phyloP scores from a whole-genome alignment of 2,329 filamentous ascomycete species.

The Xylariaceae sp. region DNA sequence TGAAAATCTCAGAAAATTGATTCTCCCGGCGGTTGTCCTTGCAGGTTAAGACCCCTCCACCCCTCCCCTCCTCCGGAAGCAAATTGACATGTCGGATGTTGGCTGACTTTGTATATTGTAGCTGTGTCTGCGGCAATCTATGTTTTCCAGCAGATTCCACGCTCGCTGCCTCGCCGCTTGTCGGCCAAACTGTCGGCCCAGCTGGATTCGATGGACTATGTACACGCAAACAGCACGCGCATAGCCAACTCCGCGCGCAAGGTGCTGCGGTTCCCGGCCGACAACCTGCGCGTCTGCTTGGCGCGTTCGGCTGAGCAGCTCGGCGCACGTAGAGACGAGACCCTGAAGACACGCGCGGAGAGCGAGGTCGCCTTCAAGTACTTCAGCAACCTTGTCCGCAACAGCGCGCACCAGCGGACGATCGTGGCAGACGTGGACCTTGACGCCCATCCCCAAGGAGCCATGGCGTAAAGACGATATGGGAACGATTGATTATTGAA shows the following conservation, averaged over 20 bases:
- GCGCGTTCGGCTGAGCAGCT: slow-evolving; percentile 83
- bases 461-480: no score
- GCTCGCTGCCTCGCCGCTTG: slow-evolving; percentile 80
- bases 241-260: slow-evolving; percentile 83
- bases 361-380: slow-evolving; percentile 85
- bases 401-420: slow-evolving; percentile 48
- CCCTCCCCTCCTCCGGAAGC: no score
- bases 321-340: slow-evolving; percentile 71
- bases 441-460: slow-evolving; percentile 46
- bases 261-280: slow-evolving; percentile 80
- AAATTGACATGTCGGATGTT: slow-evolving; percentile 38
- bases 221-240: slow-evolving; percentile 78
- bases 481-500: no score
- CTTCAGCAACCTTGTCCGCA: slow-evolving; percentile 76
- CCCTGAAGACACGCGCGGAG: slow-evolving; percentile 72
- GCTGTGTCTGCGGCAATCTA: slow-evolving; percentile 73
- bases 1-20: slow-evolving; percentile 72
- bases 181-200: slow-evolving; percentile 78
- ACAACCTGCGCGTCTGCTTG: slow-evolving; percentile 77
- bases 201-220: slow-evolving; percentile 80
- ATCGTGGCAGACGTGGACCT: slow-evolving; percentile 50
- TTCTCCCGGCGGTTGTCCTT: slow-evolving; percentile 73
- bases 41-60: no score
- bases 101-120: slow-evolving; percentile 33
- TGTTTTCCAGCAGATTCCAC: slow-evolving; percentile 78